A percentile compares a stretch with the other conserved stretches of the same genome.
These are phyloP conservation scores for Celoporthe dispersa DNA, from an alignment of 2,329 filamentous ascomycete genomes.

Conservation along the genomic window DNA sequence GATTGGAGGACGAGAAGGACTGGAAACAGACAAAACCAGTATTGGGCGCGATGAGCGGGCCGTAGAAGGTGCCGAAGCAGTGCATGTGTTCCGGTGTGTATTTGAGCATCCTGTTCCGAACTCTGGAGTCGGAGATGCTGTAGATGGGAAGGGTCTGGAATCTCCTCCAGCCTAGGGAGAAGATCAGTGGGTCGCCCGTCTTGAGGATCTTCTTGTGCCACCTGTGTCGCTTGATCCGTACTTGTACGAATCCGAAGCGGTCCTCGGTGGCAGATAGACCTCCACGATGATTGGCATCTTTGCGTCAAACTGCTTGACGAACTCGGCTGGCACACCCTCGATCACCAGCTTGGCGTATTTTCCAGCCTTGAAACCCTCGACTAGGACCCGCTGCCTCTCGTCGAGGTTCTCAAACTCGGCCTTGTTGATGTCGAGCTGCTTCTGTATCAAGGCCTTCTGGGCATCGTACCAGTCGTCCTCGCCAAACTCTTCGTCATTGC, in stretches of 20 bases:
- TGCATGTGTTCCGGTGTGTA: constrained; percentile 99
- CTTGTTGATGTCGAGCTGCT: constrained; percentile 96
- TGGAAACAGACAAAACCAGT: constrained; percentile 95
- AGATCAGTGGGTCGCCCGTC: constrained; percentile 95
- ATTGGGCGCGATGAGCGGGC: constrained; percentile 91
- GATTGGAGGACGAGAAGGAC: constrained; percentile 79
- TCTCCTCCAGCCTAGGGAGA: constrained; percentile 93
- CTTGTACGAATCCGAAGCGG: constrained; percentile 92
- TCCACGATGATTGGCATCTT: constrained; percentile 85
- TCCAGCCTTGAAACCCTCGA: constrained; percentile 90
- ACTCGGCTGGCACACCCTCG: constrained; percentile 88
- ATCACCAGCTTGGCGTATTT: constrained; percentile 92
- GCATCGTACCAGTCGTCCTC: constrained; percentile 99
- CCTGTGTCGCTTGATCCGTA: constrained; percentile 93
- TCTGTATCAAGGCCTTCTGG: constrained; percentile 92
- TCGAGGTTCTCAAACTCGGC: constrained; percentile 89
- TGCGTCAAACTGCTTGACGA: constrained; percentile 80
- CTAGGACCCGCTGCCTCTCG: constrained; percentile 77
- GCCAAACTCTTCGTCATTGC: constrained; percentile 78
- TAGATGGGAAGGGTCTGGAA: constrained; percentile 94
- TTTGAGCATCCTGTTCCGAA: constrained; percentile 95
- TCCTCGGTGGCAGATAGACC: constrained; percentile 94
- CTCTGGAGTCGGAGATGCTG: constrained; percentile 91
- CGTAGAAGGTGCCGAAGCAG: constrained; percentile 95
- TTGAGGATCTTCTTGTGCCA: constrained; percentile 99